Conservation (phyloP, 306 rosid species). For the Cicer cuneatum region DNA sequence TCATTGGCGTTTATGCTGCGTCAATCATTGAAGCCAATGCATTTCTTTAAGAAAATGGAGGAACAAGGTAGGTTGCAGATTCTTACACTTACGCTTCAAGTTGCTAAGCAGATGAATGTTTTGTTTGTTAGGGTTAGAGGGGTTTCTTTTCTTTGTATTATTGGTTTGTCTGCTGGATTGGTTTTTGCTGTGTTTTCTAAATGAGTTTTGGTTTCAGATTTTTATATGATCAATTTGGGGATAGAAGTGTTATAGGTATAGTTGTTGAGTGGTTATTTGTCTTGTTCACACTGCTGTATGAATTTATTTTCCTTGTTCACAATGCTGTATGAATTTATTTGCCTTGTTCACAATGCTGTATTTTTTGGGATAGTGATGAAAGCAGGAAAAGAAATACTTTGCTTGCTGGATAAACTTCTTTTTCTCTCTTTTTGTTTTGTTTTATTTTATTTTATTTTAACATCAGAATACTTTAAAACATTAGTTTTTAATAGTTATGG, state of each 20-base stretch:
- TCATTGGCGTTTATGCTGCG: conserved; percentile 76
- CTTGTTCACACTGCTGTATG: too few relatives aligned
- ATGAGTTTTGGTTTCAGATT: background rate
- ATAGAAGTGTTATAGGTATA: background rate
- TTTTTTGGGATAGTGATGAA: too few relatives aligned
- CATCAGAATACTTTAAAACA: too few relatives aligned
- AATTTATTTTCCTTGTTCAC: too few relatives aligned
- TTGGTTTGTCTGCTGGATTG: conserved; percentile 60
- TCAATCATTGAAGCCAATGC: conserved; percentile 57
- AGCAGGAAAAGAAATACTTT: too few relatives aligned
- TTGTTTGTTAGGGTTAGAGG: conserved; percentile 65
- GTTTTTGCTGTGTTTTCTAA: conserved; percentile 52
- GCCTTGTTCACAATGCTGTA: too few relatives aligned
- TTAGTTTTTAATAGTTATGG: too few relatives aligned
- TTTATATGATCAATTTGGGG: background rate
- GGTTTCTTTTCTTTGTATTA: conserved; percentile 55
- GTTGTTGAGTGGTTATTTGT: background rate
- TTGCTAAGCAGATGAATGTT: conserved; percentile 64
- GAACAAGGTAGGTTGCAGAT: conserved; percentile 55
- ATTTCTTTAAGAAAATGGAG: conserved; percentile 52
- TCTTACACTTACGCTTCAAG: conserved; percentile 58
- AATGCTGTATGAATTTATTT: background rate
- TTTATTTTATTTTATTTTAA: too few relatives aligned
- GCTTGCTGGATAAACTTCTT: too few relatives aligned
- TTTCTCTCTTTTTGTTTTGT: too few relatives aligned